These are phyloP conservation scores for Penicillium sp. DNA, from an alignment of 2,329 filamentous ascomycete species.

Conservation along the genomic window DNA sequence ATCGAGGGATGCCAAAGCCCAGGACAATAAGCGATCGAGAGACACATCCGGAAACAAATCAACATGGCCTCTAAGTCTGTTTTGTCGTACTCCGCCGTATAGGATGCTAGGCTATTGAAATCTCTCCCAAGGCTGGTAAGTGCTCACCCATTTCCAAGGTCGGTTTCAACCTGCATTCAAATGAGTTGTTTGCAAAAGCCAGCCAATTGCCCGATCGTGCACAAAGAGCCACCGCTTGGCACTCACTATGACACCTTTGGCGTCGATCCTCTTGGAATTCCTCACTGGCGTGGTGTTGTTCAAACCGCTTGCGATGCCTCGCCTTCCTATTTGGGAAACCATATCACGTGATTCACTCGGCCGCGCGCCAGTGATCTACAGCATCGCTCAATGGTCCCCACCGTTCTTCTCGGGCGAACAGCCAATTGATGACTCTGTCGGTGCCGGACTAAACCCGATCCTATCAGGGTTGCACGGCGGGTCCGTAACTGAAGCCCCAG, in stretches of 20 bases:
- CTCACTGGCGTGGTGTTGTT: conserved; percentile 5
- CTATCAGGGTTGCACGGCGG: conserved; percentile 1
- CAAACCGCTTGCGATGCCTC: conserved; percentile 14
- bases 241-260: not conserved
- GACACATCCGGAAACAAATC: no score
- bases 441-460: not conserved
- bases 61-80: no score
- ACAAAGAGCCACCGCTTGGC: not conserved
- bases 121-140: no score
- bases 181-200: no score
- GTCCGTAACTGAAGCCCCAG: conserved; percentile 4
- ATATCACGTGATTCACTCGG: conserved; percentile 11
- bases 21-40: no score
- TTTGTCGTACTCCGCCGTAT: no score
- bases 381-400: not conserved
- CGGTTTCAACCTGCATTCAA: no score
- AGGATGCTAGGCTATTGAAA: no score
- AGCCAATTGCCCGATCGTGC: not conserved
- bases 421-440: not conserved
- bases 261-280: conserved; percentile 9
- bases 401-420: not conserved
- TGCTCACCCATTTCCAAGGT: no score
- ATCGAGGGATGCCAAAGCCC: no score
- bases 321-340: conserved; percentile 12
- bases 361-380: not conserved